These are phyloP conservation scores for Ziziphus jujuba DNA, from an alignment of 306 rosid genomes.

Conservation along the genomic window DNA sequence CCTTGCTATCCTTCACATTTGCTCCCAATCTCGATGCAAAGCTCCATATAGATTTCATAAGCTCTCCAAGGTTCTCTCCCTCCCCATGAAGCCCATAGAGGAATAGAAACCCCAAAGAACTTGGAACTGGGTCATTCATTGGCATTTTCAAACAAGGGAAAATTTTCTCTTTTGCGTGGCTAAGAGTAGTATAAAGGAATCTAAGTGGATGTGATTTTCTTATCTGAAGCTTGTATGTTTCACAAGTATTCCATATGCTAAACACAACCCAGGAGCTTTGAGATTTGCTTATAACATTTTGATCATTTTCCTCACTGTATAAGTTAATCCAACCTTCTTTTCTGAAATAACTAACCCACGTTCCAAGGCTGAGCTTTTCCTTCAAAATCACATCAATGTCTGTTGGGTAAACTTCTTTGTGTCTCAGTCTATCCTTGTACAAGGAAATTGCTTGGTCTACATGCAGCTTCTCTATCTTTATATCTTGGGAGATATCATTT, in stretches of 20 bases:
- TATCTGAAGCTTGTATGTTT: conserved; percentile 53
- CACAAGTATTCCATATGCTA: conserved; percentile 70
- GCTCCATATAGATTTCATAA: conserved; percentile 58
- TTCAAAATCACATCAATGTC: conserved; percentile 62
- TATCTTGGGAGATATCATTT: conserved; percentile 38
- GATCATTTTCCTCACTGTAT: conserved; percentile 16
- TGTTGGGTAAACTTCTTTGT: conserved; percentile 52
- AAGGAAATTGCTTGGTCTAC: conserved; percentile 53
- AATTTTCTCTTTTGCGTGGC: conserved; percentile 54
- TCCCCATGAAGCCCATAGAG: conserved; percentile 69
- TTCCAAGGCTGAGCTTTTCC: conserved; percentile 66
- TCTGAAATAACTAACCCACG: conserved; percentile 70
- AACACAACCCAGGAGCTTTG: conserved; percentile 53
- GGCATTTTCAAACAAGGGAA: conserved; percentile 56
- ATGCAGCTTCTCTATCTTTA: conserved; percentile 52
- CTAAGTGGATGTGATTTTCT: conserved; percentile 48
- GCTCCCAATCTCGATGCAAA: conserved; percentile 57
- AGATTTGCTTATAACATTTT: conserved; percentile 29
- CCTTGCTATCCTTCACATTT: conserved; percentile 38
- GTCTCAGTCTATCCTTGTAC: conserved; percentile 39
- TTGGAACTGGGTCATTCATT: conserved; percentile 25
- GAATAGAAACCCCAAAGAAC: conserved; percentile 48
- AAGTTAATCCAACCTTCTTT: conserved; percentile 46
- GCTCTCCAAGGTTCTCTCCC: conserved; percentile 60
- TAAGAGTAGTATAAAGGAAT: conserved; percentile 42